These are phyloP conservation scores for Candida berthetii DNA, from an alignment of 805 yeast genomes.

Conservation along the genomic window DNA sequence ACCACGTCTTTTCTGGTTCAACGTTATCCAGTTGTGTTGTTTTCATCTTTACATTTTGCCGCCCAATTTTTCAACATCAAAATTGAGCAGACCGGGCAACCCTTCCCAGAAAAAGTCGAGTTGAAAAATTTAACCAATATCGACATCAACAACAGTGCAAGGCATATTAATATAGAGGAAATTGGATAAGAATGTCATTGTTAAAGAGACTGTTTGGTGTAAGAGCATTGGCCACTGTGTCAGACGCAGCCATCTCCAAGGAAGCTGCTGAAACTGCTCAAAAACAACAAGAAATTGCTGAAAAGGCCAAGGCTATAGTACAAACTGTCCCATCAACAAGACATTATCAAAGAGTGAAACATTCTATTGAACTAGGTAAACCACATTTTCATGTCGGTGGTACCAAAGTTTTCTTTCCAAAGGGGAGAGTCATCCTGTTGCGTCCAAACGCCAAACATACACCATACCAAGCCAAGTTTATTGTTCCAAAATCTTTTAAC, in stretches of 20 bases:
- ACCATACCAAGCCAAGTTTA: conserved; percentile 94
- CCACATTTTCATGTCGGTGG: conserved; percentile 85
- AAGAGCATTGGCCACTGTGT: conserved; percentile 25
- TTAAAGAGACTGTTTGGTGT: conserved; percentile 5
- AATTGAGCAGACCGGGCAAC: not conserved
- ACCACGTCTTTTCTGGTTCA: not conserved
- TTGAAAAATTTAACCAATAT: too few relatives aligned
- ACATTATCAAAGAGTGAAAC: conserved; percentile 26
- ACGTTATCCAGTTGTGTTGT: not conserved
- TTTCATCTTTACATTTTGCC: not conserved
- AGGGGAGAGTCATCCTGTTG: conserved; percentile 71
- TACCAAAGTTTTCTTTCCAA: conserved; percentile 48
- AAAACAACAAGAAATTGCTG: too few relatives aligned
- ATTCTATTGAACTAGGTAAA: conserved; percentile 51
- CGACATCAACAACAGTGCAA: too few relatives aligned
- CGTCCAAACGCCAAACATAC: conserved; percentile 95
- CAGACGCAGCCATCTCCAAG: conserved; percentile 4
- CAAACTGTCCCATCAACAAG: not conserved
- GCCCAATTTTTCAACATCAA: not conserved
- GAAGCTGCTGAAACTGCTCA: conserved; percentile 9
- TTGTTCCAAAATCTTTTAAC: conserved; percentile 91
- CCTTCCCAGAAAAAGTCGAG: too few relatives aligned
- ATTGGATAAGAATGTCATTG: not conserved
- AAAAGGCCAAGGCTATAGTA: conserved; percentile 21
- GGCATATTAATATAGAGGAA: too few relatives aligned